Conservation (phyloP, 2,329 filamentous ascomycete genomes). For the Thelonectria blattea region DNA sequence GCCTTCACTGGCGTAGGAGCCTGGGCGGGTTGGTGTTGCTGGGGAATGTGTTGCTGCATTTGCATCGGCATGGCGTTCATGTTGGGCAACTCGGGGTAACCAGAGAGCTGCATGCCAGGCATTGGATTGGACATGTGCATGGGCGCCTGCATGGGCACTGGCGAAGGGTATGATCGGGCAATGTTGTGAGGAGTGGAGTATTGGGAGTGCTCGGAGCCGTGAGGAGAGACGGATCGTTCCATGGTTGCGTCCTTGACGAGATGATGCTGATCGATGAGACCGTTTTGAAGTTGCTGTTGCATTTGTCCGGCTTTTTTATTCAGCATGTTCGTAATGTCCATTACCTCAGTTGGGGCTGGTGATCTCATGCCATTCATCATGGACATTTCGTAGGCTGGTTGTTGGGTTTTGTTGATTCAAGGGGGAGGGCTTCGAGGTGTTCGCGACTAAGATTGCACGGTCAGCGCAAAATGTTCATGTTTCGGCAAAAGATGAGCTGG, state of each 20-base stretch:
- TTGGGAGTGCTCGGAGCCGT: conserved; percentile 65
- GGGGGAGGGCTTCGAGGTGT: conserved; percentile 31
- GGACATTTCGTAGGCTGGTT: conserved; percentile 26
- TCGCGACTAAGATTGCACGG: conserved; percentile 29
- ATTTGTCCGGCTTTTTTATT: conserved; percentile 54
- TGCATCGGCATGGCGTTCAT: conserved; percentile 47
- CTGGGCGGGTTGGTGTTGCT: conserved; percentile 42
- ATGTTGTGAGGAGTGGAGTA: conserved; percentile 58
- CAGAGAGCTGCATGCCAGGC: conserved; percentile 52
- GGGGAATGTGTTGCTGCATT: conserved; percentile 45
- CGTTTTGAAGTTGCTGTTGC: conserved; percentile 44
- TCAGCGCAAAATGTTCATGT: conserved; percentile 25
- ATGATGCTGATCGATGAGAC: conserved; percentile 42
- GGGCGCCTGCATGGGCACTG: conserved; percentile 57
- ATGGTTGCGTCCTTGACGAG: conserved; percentile 50
- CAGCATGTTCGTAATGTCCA: conserved; percentile 60
- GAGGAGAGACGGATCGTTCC: conserved; percentile 63
- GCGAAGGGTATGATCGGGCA: conserved; percentile 59
- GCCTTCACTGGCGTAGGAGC: conserved; percentile 61
- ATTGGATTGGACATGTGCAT: conserved; percentile 54
- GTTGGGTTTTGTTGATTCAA: conserved; percentile 30
- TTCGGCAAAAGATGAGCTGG: conserved; percentile 6
- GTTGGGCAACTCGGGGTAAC: conserved; percentile 51
- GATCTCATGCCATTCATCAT: conserved; percentile 49
- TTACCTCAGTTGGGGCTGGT: conserved; percentile 54